A percentile compares a stretch with the other conserved stretches of the same genome.
These are phyloP conservation scores for Acanthochlamys bracteata DNA, from an alignment of 106 monocot genomes.

Conservation along the genomic window DNA sequence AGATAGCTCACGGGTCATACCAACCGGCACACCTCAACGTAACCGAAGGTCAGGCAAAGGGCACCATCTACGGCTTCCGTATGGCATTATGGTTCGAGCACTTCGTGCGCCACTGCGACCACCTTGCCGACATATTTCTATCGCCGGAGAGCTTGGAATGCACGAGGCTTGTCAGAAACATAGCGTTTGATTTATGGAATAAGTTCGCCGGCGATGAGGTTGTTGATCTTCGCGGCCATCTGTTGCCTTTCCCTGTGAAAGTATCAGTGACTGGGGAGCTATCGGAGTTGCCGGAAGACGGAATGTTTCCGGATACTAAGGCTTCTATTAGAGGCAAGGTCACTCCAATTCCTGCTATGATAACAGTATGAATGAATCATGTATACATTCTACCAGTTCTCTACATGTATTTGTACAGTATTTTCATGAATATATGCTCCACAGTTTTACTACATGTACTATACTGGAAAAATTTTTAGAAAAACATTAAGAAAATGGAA, in stretches of 20 bases:
- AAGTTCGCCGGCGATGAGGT: slow-evolving; percentile 31
- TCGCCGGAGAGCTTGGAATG: slow-evolving; percentile 58
- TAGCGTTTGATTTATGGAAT: slow-evolving; percentile 33
- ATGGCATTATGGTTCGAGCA: slow-evolving; percentile 76
- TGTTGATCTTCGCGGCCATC: slow-evolving; percentile 48
- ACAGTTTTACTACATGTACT: too few relatives aligned
- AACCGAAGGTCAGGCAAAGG: slow-evolving; percentile 13
- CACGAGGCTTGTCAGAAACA: slow-evolving; percentile 26
- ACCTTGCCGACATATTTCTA: slow-evolving; percentile 12
- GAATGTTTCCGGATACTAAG: slow-evolving; percentile 47
- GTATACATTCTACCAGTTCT: too few relatives aligned
- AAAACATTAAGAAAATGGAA: too few relatives aligned
- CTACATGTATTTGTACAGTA: too few relatives aligned
- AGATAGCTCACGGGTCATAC: slow-evolving; percentile 57
- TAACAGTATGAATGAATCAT: slow-evolving; percentile 24
- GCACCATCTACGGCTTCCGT: slow-evolving; percentile 34
- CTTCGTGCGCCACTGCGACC: slow-evolving; percentile 30
- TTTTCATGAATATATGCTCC: too few relatives aligned
- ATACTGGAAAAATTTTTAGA: too few relatives aligned
- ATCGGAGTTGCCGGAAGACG: slow-evolving; percentile 28
- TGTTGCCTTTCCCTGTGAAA: slow-evolving; percentile 48
- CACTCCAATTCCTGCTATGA: slow-evolving; percentile 29
- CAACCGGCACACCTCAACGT: slow-evolving; percentile 43
- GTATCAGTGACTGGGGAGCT: slow-evolving; percentile 36
- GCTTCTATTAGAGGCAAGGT: slow-evolving; percentile 40